phyloP scores from a whole-genome alignment of 176 grass and related monocot genomes.

The Tillandsia leiboldiana region DNA sequence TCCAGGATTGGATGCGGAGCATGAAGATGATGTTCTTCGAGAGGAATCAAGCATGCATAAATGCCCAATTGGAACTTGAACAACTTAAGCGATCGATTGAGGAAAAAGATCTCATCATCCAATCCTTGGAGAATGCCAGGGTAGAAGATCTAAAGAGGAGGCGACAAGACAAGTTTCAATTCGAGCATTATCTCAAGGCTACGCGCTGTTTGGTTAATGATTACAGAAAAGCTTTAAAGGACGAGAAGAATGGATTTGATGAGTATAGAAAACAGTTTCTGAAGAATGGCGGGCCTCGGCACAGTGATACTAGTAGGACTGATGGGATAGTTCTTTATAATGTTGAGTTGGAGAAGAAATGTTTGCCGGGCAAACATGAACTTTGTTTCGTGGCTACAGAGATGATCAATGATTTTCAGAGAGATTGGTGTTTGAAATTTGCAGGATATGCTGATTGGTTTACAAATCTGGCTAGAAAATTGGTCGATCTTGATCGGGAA shows the following conservation, averaged over 20 bases:
- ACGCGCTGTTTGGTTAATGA: background rate
- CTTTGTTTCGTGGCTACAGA: background rate
- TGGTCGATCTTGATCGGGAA: background rate
- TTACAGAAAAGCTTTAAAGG: constrained; percentile 4
- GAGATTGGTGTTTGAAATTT: background rate
- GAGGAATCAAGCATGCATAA: background rate
- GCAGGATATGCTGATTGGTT: background rate
- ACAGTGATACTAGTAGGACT: background rate
- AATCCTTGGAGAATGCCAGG: background rate
- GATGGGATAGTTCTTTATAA: background rate
- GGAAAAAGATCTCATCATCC: background rate
- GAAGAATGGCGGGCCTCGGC: background rate
- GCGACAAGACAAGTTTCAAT: background rate
- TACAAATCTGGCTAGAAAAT: background rate
- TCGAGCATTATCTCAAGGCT: background rate
- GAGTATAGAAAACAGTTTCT: constrained; percentile 3
- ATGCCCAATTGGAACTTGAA: background rate
- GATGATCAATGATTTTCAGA: background rate
- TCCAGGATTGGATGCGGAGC: background rate
- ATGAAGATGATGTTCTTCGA: background rate
- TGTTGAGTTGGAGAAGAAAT: background rate
- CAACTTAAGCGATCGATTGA: background rate
- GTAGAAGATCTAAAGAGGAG: background rate
- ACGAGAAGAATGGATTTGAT: background rate
- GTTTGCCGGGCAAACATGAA: background rate